Evolutionary conservation across 306 rosid genomes (phyloP).

Genomic region (Castanea mollissima): DNA sequence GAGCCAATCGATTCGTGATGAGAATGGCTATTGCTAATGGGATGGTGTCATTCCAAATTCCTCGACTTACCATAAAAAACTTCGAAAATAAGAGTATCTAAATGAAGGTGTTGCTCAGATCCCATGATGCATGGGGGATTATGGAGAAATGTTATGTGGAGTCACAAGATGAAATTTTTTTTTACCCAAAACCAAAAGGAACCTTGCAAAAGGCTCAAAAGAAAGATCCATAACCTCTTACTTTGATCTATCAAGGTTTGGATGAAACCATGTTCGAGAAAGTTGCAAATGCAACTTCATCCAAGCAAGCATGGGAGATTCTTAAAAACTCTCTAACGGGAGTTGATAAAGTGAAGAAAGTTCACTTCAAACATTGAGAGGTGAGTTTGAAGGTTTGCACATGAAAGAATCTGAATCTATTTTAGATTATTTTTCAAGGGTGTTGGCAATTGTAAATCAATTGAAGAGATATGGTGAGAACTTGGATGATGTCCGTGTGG

Average conservation of each 20-base stretch:
- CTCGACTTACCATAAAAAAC: not conserved
- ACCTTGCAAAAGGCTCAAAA: not conserved
- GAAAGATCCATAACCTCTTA: not conserved
- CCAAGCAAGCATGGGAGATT: no score
- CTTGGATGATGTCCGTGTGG: not conserved
- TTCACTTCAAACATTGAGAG: not conserved
- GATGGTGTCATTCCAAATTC: no score
- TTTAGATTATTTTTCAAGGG: not conserved
- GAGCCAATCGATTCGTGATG: no score
- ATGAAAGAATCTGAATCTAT: not conserved
- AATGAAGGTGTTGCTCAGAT: not conserved
- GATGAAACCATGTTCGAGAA: not conserved
- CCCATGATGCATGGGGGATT: not conserved
- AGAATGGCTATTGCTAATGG: no score
- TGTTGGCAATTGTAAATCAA: not conserved
- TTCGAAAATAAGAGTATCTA: not conserved
- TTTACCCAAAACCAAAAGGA: constrained; percentile 1
- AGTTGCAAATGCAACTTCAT: not conserved
- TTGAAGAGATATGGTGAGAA: not conserved
- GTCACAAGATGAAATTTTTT: not conserved
- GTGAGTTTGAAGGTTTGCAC: not conserved
- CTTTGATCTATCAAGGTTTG: not conserved
- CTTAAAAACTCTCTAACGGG: no score
- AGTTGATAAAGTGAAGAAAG: not conserved
- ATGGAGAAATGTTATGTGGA: not conserved